Conservation (phyloP, 345 rosid genomes). For the Rhodamnia argentea region DNA sequence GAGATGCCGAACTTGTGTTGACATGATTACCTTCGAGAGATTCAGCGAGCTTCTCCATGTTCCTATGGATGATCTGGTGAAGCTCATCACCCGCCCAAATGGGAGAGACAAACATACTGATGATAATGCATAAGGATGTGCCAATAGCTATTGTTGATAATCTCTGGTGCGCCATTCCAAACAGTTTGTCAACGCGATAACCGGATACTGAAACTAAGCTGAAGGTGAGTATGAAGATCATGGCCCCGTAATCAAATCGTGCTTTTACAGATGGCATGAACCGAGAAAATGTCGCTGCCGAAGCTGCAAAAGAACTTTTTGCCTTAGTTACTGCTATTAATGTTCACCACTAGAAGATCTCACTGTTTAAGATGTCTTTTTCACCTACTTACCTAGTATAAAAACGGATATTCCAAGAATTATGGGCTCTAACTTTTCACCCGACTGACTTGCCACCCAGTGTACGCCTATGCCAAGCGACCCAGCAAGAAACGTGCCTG, state of each 20-base stretch:
- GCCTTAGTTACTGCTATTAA: neutral
- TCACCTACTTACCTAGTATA: slow-evolving; percentile 39
- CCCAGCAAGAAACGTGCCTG: slow-evolving; percentile 58
- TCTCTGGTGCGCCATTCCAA: slow-evolving; percentile 54
- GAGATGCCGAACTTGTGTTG: neutral
- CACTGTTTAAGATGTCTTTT: neutral
- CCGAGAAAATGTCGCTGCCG: slow-evolving; percentile 62
- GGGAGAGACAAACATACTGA: slow-evolving; percentile 48
- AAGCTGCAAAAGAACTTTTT: slow-evolving; percentile 30
- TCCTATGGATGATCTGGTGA: slow-evolving; percentile 38
- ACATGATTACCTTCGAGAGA: slow-evolving; percentile 48
- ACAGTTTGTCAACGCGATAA: slow-evolving; percentile 41
- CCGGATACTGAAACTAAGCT: slow-evolving; percentile 63
- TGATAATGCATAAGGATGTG: slow-evolving; percentile 43
- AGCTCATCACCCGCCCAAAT: slow-evolving; percentile 79
- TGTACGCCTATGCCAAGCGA: slow-evolving; percentile 54
- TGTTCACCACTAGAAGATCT: neutral
- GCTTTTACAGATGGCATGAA: slow-evolving; percentile 66
- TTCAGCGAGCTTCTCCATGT: slow-evolving; percentile 50
- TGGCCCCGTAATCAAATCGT: slow-evolving; percentile 61
- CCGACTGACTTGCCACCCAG: slow-evolving; percentile 52
- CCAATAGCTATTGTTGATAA: slow-evolving; percentile 56
- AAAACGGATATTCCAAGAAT: slow-evolving; percentile 52
- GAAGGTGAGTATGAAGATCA: slow-evolving; percentile 77
- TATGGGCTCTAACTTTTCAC: slow-evolving; percentile 33